These are phyloP conservation scores for Martensiomyces pterosporus DNA, from an alignment of 192 early-diverging fungal species.

Conservation along the genomic window DNA sequence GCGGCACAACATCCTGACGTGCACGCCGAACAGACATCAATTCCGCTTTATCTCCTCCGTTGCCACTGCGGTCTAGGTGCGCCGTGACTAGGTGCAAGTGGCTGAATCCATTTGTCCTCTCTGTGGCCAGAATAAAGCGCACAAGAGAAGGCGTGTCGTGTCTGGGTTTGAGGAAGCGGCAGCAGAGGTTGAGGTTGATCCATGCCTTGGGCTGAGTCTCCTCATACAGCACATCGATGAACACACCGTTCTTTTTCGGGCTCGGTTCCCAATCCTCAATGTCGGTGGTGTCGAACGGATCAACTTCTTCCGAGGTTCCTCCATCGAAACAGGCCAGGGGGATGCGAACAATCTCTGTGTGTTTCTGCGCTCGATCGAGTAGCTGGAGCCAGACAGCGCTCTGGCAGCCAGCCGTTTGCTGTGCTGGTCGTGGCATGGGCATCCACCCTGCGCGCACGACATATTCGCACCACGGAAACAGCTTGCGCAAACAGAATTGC, in stretches of 20 bases:
- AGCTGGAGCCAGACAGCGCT: slow-evolving; percentile 16
- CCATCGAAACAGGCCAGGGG: slow-evolving; percentile 6
- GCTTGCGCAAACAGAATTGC: not conserved
- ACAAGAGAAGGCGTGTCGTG: not conserved
- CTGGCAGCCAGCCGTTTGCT: not conserved
- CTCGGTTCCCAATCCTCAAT: too few species aligned
- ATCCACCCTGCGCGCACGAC: slow-evolving; percentile 18
- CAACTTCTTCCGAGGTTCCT: not conserved
- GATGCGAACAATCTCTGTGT: slow-evolving; percentile 8
- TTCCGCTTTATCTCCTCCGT: not conserved
- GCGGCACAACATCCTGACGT: not conserved
- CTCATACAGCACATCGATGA: slow-evolving; percentile 13
- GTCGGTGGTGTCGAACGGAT: slow-evolving; percentile 1
- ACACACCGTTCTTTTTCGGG: too few species aligned
- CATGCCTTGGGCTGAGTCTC: slow-evolving; percentile 9
- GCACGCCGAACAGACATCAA: too few species aligned
- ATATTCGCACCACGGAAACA: slow-evolving; percentile 23
- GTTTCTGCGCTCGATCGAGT: slow-evolving; percentile 12
- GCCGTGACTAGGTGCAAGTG: slow-evolving; percentile 15
- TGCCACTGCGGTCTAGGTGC: not conserved
- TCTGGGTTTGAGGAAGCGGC: slow-evolving; percentile 7
- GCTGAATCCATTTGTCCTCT: slow-evolving; percentile 10
- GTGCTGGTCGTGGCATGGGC: too few species aligned
- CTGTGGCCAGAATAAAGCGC: slow-evolving; percentile 9
- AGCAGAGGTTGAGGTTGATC: slow-evolving; percentile 8